Conservation (phyloP, 2,329 filamentous ascomycete species). For the Colletotrichum horii region DNA sequence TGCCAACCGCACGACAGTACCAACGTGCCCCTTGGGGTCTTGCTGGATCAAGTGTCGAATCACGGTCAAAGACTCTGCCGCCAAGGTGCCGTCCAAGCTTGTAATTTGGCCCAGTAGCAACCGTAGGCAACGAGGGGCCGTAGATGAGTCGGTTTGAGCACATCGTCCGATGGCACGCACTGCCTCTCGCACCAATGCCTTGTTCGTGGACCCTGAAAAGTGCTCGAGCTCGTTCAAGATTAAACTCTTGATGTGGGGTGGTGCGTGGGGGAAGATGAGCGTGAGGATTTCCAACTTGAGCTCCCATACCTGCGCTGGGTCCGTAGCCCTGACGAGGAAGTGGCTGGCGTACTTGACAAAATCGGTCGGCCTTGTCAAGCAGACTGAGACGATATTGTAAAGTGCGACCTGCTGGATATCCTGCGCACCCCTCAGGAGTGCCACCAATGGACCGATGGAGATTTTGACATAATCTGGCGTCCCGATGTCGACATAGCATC, state of each 20-base stretch:
- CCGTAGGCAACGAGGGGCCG: conserved; percentile 79
- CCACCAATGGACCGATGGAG: conserved; percentile 83
- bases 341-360: conserved; percentile 90
- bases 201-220: conserved; percentile 75
- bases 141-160: conserved; percentile 76
- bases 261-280: conserved; percentile 85
- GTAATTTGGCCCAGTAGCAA: conserved; percentile 87
- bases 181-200: conserved; percentile 82
- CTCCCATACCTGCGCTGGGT: conserved; percentile 83
- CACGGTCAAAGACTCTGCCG: conserved; percentile 92
- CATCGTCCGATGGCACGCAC: conserved; percentile 94
- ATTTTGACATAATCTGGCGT: conserved; percentile 76
- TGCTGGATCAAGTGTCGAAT: conserved; percentile 96
- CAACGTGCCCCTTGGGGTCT: conserved; percentile 78
- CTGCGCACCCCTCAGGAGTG: conserved; percentile 80
- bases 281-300: conserved; percentile 92
- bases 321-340: conserved; percentile 83
- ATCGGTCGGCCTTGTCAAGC: conserved; percentile 73
- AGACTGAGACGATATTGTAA: conserved; percentile 95
- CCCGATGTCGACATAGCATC: conserved; percentile 85
- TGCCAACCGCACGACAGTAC: conserved; percentile 86
- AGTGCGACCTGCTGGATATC: conserved; percentile 91
- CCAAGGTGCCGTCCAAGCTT: conserved; percentile 83
- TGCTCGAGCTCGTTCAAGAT: conserved; percentile 94
- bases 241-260: conserved; percentile 77